These are phyloP conservation scores for Pythium sp. DNA, from an alignment of 352 stramenopile genomes.

Conservation along the genomic window DNA sequence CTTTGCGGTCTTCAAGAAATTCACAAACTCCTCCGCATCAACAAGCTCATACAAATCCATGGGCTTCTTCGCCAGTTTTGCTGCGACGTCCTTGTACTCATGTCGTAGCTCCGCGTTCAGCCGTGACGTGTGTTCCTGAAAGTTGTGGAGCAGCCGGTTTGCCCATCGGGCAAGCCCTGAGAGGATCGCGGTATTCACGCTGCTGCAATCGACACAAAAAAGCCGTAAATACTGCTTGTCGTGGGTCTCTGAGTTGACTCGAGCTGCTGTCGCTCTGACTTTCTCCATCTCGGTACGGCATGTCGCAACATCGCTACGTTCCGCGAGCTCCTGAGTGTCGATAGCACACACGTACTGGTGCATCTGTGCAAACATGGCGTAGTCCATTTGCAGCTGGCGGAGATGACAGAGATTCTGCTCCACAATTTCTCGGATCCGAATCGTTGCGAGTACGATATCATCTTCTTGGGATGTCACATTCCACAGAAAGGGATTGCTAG, in stretches of 20 bases:
- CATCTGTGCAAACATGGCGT: constrained; percentile 30
- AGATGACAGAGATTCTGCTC: constrained; percentile 48
- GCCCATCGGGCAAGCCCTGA: constrained; percentile 38
- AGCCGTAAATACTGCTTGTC: constrained; percentile 22
- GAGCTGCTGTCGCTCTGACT: constrained; percentile 17
- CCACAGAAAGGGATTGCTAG: constrained; percentile 54
- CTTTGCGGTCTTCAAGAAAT: constrained; percentile 38
- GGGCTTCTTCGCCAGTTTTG: constrained; percentile 52
- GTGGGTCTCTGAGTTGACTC: constrained; percentile 17
- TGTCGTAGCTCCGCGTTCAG: constrained; percentile 58
- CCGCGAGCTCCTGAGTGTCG: constrained; percentile 15
- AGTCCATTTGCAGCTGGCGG: constrained; percentile 36
- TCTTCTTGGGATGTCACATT: constrained; percentile 64
- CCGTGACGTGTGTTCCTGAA: constrained; percentile 44
- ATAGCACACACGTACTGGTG: constrained; percentile 32
- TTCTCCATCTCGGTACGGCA: constrained; percentile 24
- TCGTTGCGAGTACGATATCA: constrained; percentile 48
- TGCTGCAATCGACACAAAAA: constrained; percentile 46
- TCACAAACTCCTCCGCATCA: constrained; percentile 55
- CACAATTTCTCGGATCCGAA: constrained; percentile 61
- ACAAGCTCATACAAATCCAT: constrained; percentile 75
- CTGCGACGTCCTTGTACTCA: constrained; percentile 75
- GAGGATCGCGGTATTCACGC: constrained; percentile 45
- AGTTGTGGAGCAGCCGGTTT: constrained; percentile 36
- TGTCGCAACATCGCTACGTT: constrained; percentile 15